These are phyloP conservation scores for Trametes punicea DNA, from an alignment of 768 basidiomycete genomes.

Conservation along the genomic window DNA sequence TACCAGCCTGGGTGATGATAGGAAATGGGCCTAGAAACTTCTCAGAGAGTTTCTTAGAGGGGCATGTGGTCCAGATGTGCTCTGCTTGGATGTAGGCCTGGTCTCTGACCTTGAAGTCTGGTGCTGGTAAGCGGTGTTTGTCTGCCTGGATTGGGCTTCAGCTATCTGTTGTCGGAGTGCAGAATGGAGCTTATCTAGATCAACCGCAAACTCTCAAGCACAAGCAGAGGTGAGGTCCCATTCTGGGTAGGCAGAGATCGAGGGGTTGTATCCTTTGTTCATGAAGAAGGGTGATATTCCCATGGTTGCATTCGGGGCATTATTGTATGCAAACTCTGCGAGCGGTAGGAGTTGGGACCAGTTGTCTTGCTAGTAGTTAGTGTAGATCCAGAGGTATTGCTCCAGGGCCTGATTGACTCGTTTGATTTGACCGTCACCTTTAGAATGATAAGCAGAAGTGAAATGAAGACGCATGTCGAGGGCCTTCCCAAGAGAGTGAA, in stretches of 20 bases:
- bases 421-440: too few relatives aligned
- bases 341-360: background rate
- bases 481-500: too few relatives aligned
- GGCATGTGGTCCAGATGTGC: too few relatives aligned
- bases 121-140: background rate
- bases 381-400: slow-evolving; percentile 31
- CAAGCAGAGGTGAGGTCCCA: background rate
- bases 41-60: too few relatives aligned
- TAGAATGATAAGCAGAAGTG: too few relatives aligned
- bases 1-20: too few relatives aligned
- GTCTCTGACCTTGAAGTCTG: too few relatives aligned
- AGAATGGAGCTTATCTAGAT: background rate
- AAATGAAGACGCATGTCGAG: too few relatives aligned
- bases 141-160: background rate
- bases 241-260: background rate
- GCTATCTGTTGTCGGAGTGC: background rate
- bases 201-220: background rate
- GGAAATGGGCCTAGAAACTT: too few relatives aligned
- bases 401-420: too few relatives aligned
- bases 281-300: background rate
- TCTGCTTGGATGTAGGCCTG: too few relatives aligned
- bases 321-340: too few relatives aligned
- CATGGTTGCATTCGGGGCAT: background rate
- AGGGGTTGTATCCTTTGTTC: background rate
- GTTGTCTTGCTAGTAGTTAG: background rate